These are phyloP conservation scores for Ogataea ganodermae DNA, from an alignment of 805 yeast genomes.

Conservation along the genomic window DNA sequence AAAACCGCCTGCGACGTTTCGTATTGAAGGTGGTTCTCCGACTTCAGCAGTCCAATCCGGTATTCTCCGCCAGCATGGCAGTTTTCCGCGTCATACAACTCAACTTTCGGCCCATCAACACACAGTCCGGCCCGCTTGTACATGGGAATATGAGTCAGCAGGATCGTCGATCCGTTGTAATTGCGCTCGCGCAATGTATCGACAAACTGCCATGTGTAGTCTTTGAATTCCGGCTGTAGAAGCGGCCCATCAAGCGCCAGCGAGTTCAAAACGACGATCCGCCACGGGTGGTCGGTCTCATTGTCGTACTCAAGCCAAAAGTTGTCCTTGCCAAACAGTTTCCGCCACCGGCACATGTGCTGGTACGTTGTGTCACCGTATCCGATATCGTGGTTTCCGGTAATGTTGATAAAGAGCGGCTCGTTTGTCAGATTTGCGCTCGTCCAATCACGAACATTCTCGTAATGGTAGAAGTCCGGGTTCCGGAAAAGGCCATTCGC, in stretches of 20 bases:
- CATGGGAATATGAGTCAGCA: conserved; percentile 88
- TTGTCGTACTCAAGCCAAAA: conserved; percentile 71
- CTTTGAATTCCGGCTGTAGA: conserved; percentile 66
- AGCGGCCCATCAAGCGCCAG: conserved; percentile 90
- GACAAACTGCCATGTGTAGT: conserved; percentile 73
- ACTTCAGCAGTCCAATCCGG: conserved; percentile 68
- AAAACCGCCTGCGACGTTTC: conserved; percentile 69
- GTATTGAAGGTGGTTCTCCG: conserved; percentile 80
- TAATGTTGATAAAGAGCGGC: conserved; percentile 76
- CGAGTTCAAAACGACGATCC: conserved; percentile 86
- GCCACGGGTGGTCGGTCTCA: conserved; percentile 71
- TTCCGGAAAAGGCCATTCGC: conserved; percentile 34
- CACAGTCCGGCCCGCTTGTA: conserved; percentile 82
- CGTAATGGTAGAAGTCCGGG: conserved; percentile 46
- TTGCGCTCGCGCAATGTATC: conserved; percentile 53
- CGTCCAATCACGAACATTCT: conserved; percentile 70
- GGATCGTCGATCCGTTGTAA: conserved; percentile 76
- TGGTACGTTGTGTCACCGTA: conserved; percentile 95
- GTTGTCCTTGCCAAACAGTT: conserved; percentile 81
- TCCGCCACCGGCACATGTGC: conserved; percentile 77
- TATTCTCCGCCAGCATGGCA: conserved; percentile 57
- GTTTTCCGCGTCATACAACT: conserved; percentile 55
- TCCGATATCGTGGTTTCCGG: conserved; percentile 97
- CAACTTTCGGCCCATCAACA: conserved; percentile 78
- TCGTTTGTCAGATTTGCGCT: conserved; percentile 41